Base-by-base conservation (phyloP, 2,329 filamentous ascomycete species). In the Apiospora phragmitis region DNA sequence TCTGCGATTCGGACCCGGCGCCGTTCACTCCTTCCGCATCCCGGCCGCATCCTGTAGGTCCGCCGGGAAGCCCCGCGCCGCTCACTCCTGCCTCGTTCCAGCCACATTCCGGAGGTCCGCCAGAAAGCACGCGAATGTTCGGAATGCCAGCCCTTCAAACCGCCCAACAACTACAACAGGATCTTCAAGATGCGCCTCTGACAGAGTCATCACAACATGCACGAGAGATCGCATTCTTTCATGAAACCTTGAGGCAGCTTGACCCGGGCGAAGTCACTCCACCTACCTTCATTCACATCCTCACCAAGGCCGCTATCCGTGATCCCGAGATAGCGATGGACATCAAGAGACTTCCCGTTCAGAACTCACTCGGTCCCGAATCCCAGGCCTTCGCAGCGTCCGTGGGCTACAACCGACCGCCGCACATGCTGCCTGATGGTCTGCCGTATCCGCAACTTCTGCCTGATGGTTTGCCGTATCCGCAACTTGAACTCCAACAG, bases 241-340 rank as follows among this genome's bases (percentile, higher is more conserved):
- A 9, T 47, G 43, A n/a, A 5, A n/a, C 21, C 43, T n/a, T 47
- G 43, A 47, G 43, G 43, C 43, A 47, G 43, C 43, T n/a, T n/a
- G 43, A 47, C 21, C 43, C 43, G 5, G 5, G 18, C 43, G 43
- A 47, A 8, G 43, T 21, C 43, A 47, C 73, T 0, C 75, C 75
- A 3, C 72, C 70, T 62, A 72, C 75, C 45, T 76, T 76, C 32
- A 72, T 76, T 24, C 69, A 74, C 62, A 55, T 76, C n/a, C 55
- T 76, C n/a, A 71, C 73, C 1, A 70, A 71, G 32, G 73, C 75
- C 24, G 73, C 73, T 0, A 69, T 74, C 62, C 72, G 70, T 18
- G 71, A 76, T 49, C 18, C n/a, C 16, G 73, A 74, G 49, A 71
- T 74, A 35, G 71, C 71, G 8, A 59, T 70, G 9, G 67, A 71